These are phyloP conservation scores for Claviceps maximensis DNA, from an alignment of 2,329 filamentous ascomycete species.

Conservation along the genomic window DNA sequence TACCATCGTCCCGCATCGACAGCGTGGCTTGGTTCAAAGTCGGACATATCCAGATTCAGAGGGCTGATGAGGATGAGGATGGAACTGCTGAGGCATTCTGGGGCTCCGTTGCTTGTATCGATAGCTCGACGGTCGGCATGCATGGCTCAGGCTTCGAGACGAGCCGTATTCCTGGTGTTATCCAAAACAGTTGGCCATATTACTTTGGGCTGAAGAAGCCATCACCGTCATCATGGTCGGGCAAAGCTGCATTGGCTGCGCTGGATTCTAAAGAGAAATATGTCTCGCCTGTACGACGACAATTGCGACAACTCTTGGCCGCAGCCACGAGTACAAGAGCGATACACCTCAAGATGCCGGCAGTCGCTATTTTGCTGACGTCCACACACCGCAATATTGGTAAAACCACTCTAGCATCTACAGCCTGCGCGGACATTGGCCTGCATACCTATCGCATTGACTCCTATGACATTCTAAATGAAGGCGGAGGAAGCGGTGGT, in stretches of 20 bases:
- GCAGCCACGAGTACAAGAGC: conserved; percentile 81
- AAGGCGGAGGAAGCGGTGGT: conserved; percentile 65
- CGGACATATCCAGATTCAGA: conserved; percentile 52
- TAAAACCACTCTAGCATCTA: conserved; percentile 65
- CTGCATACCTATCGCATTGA: conserved; percentile 83
- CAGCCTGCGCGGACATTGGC: conserved; percentile 77
- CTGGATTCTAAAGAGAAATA: conserved; percentile 35
- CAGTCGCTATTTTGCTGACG: conserved; percentile 74
- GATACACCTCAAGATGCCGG: conserved; percentile 74
- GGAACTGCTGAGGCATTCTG: conserved; percentile 57
- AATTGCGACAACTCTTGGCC: conserved; percentile 71
- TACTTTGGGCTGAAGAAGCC: conserved; percentile 68
- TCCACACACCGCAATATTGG: conserved; percentile 91
- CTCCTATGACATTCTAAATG: conserved; percentile 87
- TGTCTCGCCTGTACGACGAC: conserved; percentile 49
- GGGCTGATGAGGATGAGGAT: conserved; percentile 40
- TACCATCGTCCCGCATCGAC: conserved; percentile 27
- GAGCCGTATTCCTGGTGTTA: conserved; percentile 62
- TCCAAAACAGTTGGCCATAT: conserved; percentile 73
- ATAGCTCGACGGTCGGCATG: conserved; percentile 76
- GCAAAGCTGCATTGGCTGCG: conserved; percentile 26
- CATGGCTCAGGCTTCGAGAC: conserved; percentile 83
- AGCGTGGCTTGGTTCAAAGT: conserved; percentile 89
- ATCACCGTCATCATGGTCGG: conserved; percentile 31
- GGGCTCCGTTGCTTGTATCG: conserved; percentile 77